phyloP scores from a whole-genome alignment of 106 monocot genomes.

The Hemerocallis citrina region DNA sequence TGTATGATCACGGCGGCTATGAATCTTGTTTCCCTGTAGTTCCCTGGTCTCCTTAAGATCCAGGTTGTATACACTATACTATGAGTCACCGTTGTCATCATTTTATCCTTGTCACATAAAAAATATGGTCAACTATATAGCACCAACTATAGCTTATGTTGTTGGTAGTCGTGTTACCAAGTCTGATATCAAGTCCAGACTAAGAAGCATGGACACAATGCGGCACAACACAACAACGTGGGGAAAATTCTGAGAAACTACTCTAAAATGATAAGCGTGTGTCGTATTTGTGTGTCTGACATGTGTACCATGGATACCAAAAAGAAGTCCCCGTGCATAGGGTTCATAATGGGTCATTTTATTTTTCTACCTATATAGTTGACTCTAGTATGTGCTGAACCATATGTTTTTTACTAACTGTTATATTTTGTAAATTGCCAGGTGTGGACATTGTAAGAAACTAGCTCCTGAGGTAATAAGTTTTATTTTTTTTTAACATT shows the following conservation, averaged over 20 bases:
- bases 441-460: conserved; percentile 90
- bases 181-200: too few species aligned
- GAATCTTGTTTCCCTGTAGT: background rate
- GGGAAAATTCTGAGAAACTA: too few species aligned
- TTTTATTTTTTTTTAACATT: background rate
- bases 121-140: too few species aligned
- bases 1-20: background rate
- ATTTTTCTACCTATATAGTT: background rate
- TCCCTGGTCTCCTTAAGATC: background rate
- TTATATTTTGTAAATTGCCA: conserved; percentile 17
- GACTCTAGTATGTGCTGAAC: background rate
- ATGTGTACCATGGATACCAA: background rate
- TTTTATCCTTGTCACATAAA: too few species aligned
- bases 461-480: conserved; percentile 82
- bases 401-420: background rate
- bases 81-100: too few species aligned
- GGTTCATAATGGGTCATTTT: background rate
- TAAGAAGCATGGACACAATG: too few species aligned
- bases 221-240: too few species aligned
- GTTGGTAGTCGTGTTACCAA: too few species aligned
- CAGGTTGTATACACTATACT: too few species aligned
- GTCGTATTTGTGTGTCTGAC: background rate
- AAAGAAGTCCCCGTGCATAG: background rate
- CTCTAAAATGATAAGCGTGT: background rate
- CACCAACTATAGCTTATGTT: too few species aligned